Base-by-base conservation (phyloP, 2,329 filamentous ascomycete species). In the Trichoderma pleuroti region DNA sequence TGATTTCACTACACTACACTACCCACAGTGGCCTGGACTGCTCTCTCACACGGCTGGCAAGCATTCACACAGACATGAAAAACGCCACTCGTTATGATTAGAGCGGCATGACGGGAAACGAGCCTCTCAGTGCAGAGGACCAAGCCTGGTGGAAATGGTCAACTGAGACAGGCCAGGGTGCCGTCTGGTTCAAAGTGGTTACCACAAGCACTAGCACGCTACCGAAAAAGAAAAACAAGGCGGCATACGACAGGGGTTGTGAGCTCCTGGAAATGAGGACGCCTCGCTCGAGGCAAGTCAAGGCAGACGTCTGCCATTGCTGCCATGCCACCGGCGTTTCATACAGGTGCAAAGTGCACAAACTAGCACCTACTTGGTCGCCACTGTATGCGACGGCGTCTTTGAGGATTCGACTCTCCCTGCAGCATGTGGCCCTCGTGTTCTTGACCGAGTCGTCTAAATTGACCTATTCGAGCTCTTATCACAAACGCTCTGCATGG, bases 401-500 rank as follows among this genome's bases (percentile, higher is more conserved):
- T 57, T 59, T 52, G 64, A 24, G 36, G 36, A 57, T 59, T 67
- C 28, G 34, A 16, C n/a, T 59, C 64, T 59, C 64, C 34, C n/a
- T 59, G 64, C 52, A 46, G 36, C 24, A 30, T 21, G 36, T 34
- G 49, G 18, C 2, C 9, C 11, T 52, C 30, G 36, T 67, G 34
- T 42, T 36, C 52, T 46, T 32, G 36, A 46, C 26, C 34, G 26
- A 59, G 64, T 34, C 46, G 26, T 26, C 54, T 46, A 28, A 28
- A 32, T 14, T 67, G 64, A n/a, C 36, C 52, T 24, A 21, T 39
- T 59, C 56, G 10, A 39, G 34, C 52, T 46, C 64, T 42, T 67
- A 57, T 59, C 54, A 57, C 52, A 67, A 57, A 57, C 18, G 34
- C 64, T 57, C 32, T 46, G 64, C 64, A 67, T 67, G 52, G 42